phyloP scores from a whole-genome alignment of 495 filamentous ascomycete genomes.

The Xylaria flabelliformis region DNA sequence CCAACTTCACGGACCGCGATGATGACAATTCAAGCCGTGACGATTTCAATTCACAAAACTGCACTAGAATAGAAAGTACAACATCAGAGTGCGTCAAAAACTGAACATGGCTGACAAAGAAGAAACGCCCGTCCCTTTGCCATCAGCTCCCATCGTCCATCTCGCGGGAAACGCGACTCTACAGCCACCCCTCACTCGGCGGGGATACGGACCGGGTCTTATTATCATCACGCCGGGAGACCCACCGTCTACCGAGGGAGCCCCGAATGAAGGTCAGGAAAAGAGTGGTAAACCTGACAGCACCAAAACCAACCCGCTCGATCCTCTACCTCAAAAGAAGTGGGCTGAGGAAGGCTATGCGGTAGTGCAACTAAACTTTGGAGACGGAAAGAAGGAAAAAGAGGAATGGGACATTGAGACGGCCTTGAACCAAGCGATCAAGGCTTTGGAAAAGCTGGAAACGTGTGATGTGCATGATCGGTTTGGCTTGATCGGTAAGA shows the following conservation, averaged over 20 bases:
- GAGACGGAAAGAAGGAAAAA: constrained; percentile 12
- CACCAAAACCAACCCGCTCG: constrained; percentile 34
- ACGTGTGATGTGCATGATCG: constrained; percentile 24
- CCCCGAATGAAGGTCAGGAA: not conserved
- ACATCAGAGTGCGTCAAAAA: not conserved
- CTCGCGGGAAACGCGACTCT: constrained; percentile 36
- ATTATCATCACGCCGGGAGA: constrained; percentile 46
- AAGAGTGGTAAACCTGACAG: not conserved
- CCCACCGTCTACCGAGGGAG: constrained; percentile 1
- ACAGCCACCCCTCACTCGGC: constrained; percentile 63
- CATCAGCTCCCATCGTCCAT: constrained; percentile 20
- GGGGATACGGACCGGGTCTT: constrained; percentile 61
- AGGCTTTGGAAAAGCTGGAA: constrained; percentile 28
- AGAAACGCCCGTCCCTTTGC: constrained; percentile 22
- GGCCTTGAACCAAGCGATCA: constrained; percentile 9
- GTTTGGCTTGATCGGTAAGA: constrained; percentile 31
- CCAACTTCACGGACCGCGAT: not conserved
- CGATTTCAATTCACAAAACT: not conserved
- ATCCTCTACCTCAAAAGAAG: constrained; percentile 58
- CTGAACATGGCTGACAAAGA: constrained; percentile 7
- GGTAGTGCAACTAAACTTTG: constrained; percentile 48
- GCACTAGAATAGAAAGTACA: not conserved
- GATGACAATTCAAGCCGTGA: not conserved
- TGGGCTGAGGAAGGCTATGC: constrained; percentile 68
- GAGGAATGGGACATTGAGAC: not conserved